Base-by-base conservation (phyloP, 2,329 filamentous ascomycete species). In the Rosellinia necatrix region DNA sequence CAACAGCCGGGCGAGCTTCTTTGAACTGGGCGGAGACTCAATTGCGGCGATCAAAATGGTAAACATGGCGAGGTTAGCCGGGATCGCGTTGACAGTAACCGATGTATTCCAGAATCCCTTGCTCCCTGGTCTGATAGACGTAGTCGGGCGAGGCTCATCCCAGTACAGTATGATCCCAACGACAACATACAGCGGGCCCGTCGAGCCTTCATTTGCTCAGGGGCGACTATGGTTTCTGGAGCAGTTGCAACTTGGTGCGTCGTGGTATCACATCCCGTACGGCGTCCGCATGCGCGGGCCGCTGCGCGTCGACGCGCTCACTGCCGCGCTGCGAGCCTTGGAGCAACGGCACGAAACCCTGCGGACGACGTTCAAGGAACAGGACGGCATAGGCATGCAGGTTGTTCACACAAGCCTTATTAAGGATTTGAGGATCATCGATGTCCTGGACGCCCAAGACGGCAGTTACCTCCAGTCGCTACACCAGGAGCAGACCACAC, bases 181-280 rank as follows among this genome's bases (percentile, higher is more conserved):
- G 10, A 50, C 24, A 32, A 40, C n/a, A 2, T 50, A 51, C 25
- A 17, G 35, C 7, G 53, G 47, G 2, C 53, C 47, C 27, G 53
- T 56, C 46, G 53, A 49, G 37, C 53, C 47, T 6, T 56, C 53
- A 37, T 56, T 47, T 37, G 53, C 53, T 1, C 53, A 56, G 35
- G 48, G 48, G 3, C 47, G 53, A 13, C 25, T 56, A 30, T 56
- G 53, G 53, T 56, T 56, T 29, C 21, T 56, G n/a, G 48, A 56
- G 7, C 48, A 56, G 42, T 35, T 56, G 15, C 37, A 47, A 19
- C 17, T 21, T 3, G 48, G 32, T 2, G 41, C 53, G 12, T 47
- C 53, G n/a, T 48, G 25, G 41, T 56, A 56, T 17, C 41, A 47
- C 22, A 42, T 56, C 21, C 48, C 53, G 13, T 51, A 47, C 15